A percentile compares a stretch with the other conserved stretches of the same genome.
Evolutionary conservation across 108 stramenopile species (phyloP).

Genomic region (Ochromonas danica): DNA sequence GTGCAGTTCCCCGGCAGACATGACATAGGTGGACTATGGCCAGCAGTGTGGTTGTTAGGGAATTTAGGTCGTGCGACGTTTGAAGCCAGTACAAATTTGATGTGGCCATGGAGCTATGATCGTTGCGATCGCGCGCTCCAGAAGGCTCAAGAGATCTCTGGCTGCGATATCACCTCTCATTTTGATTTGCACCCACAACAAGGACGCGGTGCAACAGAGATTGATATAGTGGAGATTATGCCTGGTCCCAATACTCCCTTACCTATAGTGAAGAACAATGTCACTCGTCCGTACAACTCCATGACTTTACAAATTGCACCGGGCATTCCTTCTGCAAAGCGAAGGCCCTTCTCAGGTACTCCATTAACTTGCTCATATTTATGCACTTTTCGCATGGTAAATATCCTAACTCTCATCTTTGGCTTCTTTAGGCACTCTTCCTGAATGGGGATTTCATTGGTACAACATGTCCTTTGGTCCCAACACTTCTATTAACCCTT

Average conservation of each 20-base stretch:
- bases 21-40: slow-evolving; percentile 87
- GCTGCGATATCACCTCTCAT: slow-evolving; percentile 81
- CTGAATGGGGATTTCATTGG: slow-evolving; percentile 36
- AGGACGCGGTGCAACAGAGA: slow-evolving; percentile 93
- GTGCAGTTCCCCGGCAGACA: slow-evolving; percentile 76
- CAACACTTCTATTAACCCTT: slow-evolving; percentile 33
- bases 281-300: slow-evolving; percentile 1
- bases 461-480: slow-evolving; percentile 23
- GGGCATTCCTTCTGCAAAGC: slow-evolving; percentile 1
- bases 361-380: no score
- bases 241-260: slow-evolving; percentile 55
- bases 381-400: no score
- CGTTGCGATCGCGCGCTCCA: slow-evolving; percentile 79
- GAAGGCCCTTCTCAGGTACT: slow-evolving; percentile 16
- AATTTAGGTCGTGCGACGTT: slow-evolving; percentile 93
- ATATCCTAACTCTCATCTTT: no score
- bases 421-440: no score
- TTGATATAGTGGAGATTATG: slow-evolving; percentile 92
- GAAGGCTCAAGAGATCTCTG: slow-evolving; percentile 76
- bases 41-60: slow-evolving; percentile 95
- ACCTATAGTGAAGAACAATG: slow-evolving; percentile 12
- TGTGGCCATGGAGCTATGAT: slow-evolving; percentile 74
- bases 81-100: slow-evolving; percentile 76
- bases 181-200: slow-evolving; percentile 77
- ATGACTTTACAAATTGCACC: slow-evolving; percentile 36